Conservation (phyloP, 2,329 filamentous ascomycete genomes). For the Clathrospora elynae region DNA sequence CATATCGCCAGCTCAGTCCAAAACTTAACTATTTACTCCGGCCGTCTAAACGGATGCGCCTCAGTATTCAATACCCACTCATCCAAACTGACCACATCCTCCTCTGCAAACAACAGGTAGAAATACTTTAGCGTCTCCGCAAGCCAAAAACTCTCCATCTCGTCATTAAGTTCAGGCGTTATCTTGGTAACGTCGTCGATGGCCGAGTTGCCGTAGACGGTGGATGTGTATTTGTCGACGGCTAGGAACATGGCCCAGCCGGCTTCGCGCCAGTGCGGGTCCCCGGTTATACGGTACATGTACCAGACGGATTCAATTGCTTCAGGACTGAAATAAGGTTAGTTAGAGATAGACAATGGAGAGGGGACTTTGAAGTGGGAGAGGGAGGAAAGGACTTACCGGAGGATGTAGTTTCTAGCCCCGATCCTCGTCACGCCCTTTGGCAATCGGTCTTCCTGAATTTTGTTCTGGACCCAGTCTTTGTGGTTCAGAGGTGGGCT, state of each 20-base stretch:
- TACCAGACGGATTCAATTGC: constrained; percentile 82
- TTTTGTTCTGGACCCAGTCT: constrained; percentile 45
- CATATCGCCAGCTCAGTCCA: too few species aligned
- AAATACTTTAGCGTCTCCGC: constrained; percentile 72
- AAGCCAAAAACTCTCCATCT: constrained; percentile 79
- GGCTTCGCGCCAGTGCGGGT: constrained; percentile 66
- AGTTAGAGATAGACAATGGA: neutral
- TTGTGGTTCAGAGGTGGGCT: constrained; percentile 39
- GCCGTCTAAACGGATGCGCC: constrained; percentile 51
- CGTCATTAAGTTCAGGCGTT: constrained; percentile 56
- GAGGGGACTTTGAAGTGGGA: neutral
- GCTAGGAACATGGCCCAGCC: constrained; percentile 76
- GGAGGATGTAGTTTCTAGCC: constrained; percentile 67
- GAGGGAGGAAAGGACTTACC: constrained; percentile 42
- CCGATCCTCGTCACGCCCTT: constrained; percentile 62
- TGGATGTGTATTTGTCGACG: constrained; percentile 65
- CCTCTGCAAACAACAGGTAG: constrained; percentile 66
- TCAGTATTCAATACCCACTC: constrained; percentile 66
- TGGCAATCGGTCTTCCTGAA: constrained; percentile 55
- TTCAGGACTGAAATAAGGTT: constrained; percentile 61
- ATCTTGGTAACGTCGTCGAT: constrained; percentile 67
- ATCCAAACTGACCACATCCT: constrained; percentile 64
- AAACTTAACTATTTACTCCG: constrained; percentile 17
- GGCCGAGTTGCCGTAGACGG: constrained; percentile 67
- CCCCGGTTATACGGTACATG: constrained; percentile 75